Conservation (phyloP, 2,329 filamentous ascomycete genomes). For the Hirsutella rhossiliensis region DNA sequence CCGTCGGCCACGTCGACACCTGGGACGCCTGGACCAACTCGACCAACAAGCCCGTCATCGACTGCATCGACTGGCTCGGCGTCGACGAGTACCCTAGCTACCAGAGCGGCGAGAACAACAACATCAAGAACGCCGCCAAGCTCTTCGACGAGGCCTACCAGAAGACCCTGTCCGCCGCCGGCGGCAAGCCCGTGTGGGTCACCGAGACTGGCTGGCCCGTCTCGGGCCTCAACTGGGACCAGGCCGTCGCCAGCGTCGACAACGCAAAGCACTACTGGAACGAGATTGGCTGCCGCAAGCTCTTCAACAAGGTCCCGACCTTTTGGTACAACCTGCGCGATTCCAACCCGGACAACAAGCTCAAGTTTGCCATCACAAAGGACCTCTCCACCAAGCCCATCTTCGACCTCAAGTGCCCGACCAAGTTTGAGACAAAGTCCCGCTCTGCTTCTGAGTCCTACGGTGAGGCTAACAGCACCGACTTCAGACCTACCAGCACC, state of each 20-base stretch:
- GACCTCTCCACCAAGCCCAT: constrained; percentile 36
- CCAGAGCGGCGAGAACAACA: constrained; percentile 42
- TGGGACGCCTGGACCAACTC: constrained; percentile 51
- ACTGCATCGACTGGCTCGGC: constrained; percentile 52
- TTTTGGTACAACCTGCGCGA: constrained; percentile 53
- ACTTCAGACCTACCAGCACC: constrained; percentile 1
- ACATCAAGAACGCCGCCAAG: constrained; percentile 39
- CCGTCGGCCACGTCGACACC: constrained; percentile 57
- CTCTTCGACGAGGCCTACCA: constrained; percentile 42
- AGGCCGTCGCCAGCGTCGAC: constrained; percentile 38
- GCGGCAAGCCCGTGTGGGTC: constrained; percentile 45
- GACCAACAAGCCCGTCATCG: constrained; percentile 47
- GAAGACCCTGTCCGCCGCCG: constrained; percentile 30
- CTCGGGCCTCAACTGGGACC: constrained; percentile 37
- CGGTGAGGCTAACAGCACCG: neutral
- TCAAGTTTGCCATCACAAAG: constrained; percentile 45
- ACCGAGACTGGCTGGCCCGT: constrained; percentile 57
- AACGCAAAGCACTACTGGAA: constrained; percentile 56
- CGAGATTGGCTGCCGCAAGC: constrained; percentile 44
- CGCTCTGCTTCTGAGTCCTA: constrained; percentile 5
- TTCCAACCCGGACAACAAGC: constrained; percentile 45
- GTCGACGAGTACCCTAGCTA: constrained; percentile 58
- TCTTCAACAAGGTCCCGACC: constrained; percentile 41
- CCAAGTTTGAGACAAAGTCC: constrained; percentile 22
- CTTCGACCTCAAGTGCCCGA: constrained; percentile 43